These are phyloP conservation scores for Debaryomyces sp. DNA, from an alignment of 1,139 yeast genomes.

Conservation along the genomic window DNA sequence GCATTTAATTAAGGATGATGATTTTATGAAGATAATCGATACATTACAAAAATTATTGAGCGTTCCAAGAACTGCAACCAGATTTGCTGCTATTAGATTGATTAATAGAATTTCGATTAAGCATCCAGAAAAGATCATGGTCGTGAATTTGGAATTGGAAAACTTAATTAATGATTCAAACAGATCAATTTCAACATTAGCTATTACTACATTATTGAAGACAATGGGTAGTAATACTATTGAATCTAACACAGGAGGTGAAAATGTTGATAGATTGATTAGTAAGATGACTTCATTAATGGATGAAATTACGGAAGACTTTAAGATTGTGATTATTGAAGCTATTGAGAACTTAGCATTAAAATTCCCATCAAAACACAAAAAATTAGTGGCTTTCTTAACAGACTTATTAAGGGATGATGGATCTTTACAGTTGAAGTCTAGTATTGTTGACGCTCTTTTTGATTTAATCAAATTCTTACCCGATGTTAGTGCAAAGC, in stretches of 20 bases:
- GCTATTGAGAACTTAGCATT: constrained; percentile 91
- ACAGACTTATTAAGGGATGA: constrained; percentile 88
- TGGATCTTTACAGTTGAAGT: constrained; percentile 84
- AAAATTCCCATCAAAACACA: constrained; percentile 91
- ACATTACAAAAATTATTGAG: constrained; percentile 76
- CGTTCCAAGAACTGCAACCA: constrained; percentile 89
- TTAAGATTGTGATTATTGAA: constrained; percentile 90
- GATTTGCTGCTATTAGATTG: constrained; percentile 92
- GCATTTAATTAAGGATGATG: constrained; percentile 59
- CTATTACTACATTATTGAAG: constrained; percentile 92
- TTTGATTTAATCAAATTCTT: constrained; percentile 85
- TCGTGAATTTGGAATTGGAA: constrained; percentile 78
- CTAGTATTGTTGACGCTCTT: constrained; percentile 87
- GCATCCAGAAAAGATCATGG: constrained; percentile 76
- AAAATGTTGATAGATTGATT: constrained; percentile 86
- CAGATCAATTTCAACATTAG: constrained; percentile 96
- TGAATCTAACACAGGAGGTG: constrained; percentile 42
- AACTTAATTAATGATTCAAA: constrained; percentile 83
- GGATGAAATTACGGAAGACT: constrained; percentile 95
- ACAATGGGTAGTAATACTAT: constrained; percentile 79
- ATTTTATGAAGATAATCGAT: constrained; percentile 63
- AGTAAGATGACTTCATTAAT: constrained; percentile 85
- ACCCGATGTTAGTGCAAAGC: constrained; percentile 75
- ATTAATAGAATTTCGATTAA: constrained; percentile 82
- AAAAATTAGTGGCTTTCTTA: constrained; percentile 78